phyloP scores from a whole-genome alignment of 2,329 filamentous ascomycete species.

The Fusarium subglutinans region DNA sequence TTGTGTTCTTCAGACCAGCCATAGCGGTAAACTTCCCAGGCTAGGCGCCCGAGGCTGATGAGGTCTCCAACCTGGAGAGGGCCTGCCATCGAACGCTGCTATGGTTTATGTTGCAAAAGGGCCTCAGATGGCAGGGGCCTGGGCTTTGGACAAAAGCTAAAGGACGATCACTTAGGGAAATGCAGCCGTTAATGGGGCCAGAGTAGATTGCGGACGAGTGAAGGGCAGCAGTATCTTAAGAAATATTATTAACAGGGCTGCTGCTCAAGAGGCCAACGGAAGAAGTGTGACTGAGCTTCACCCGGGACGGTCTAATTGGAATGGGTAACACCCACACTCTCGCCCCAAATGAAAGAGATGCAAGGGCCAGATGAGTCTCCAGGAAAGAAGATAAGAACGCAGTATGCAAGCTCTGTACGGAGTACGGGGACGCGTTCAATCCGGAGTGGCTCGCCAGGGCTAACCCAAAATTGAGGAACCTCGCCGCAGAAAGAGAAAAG shows the following conservation, averaged over 20 bases:
- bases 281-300: background rate
- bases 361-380: constrained; percentile 22
- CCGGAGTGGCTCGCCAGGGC: constrained; percentile 26
- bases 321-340: background rate
- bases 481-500: background rate
- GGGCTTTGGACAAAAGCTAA: background rate
- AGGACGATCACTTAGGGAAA: constrained; percentile 2
- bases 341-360: constrained; percentile 1
- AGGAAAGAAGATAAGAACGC: constrained; percentile 6
- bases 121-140: background rate
- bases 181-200: background rate
- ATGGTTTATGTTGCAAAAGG: background rate
- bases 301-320: background rate
- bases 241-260: background rate
- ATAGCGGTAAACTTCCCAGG: constrained; percentile 47
- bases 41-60: constrained; percentile 45
- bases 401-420: constrained; percentile 3
- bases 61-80: constrained; percentile 45
- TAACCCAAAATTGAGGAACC: constrained; percentile 10
- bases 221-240: constrained; percentile 19
- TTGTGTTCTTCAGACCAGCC: constrained; percentile 47
- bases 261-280: constrained; percentile 2
- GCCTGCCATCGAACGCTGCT: constrained; percentile 37
- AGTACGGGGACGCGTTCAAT: constrained; percentile 4
- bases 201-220: background rate